These are phyloP conservation scores for Citrullus amarus DNA, from an alignment of 306 rosid species.

Conservation along the genomic window DNA sequence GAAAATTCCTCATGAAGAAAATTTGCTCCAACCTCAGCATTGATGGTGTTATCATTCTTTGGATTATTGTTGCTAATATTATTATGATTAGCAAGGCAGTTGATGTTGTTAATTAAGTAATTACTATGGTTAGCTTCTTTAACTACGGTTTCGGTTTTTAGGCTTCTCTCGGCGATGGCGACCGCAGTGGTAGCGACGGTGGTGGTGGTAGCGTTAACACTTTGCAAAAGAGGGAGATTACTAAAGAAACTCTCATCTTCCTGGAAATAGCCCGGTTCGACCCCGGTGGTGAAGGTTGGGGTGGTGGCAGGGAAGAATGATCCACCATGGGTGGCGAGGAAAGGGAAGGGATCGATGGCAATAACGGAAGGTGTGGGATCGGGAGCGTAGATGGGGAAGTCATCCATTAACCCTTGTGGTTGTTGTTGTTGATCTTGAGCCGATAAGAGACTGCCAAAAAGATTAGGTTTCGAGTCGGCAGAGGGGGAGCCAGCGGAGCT, in stretches of 20 bases:
- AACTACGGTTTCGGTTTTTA: constrained; percentile 29
- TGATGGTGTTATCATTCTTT: constrained; percentile 21
- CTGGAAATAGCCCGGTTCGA: constrained; percentile 19
- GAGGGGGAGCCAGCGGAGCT: constrained; percentile 45
- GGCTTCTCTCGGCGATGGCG: background rate
- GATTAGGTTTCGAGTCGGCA: constrained; percentile 20
- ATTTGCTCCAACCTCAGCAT: constrained; percentile 30
- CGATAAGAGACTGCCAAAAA: constrained; percentile 19
- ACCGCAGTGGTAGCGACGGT: background rate
- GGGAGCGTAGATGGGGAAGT: constrained; percentile 29
- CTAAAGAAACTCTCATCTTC: constrained; percentile 34
- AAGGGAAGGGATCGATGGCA: constrained; percentile 28
- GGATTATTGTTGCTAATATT: constrained; percentile 16
- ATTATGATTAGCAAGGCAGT: background rate
- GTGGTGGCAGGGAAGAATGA: background rate
- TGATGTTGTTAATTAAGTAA: background rate
- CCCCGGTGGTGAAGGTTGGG: constrained; percentile 8
- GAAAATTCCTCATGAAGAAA: constrained; percentile 44
- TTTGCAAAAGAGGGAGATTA: constrained; percentile 52
- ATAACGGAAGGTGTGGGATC: constrained; percentile 24
- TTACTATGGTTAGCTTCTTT: constrained; percentile 8
- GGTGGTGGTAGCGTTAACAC: constrained; percentile 18
- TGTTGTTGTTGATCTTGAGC: constrained; percentile 15
- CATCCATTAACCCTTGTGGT: constrained; percentile 8
- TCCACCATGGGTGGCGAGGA: constrained; percentile 23